phyloP scores from a whole-genome alignment of 257 asterid genomes.

The Prunella vulgaris region DNA sequence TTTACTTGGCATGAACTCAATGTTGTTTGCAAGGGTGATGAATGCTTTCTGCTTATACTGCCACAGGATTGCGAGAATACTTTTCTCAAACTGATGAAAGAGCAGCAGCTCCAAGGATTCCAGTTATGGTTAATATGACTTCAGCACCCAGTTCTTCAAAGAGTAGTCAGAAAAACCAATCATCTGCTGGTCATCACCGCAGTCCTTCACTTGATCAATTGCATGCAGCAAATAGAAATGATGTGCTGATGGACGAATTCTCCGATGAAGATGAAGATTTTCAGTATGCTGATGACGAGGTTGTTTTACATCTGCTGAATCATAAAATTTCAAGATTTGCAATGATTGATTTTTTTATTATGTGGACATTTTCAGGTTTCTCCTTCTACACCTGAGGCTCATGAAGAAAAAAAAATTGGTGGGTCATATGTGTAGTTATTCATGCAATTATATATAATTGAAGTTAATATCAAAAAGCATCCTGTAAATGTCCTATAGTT shows the following conservation, averaged over 20 bases:
- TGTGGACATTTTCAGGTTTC: slow-evolving; percentile 49
- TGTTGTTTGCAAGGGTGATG: slow-evolving; percentile 21
- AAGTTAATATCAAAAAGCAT: neutral
- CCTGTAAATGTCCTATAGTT: no score
- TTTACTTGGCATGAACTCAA: neutral
- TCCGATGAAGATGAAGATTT: slow-evolving; percentile 95
- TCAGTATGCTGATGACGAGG: slow-evolving; percentile 78
- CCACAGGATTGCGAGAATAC: slow-evolving; percentile 84
- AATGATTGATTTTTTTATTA: slow-evolving; percentile 6
- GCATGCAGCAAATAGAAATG: slow-evolving; percentile 56
- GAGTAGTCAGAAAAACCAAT: slow-evolving; percentile 41
- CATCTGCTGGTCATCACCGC: slow-evolving; percentile 47
- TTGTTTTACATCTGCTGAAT: slow-evolving; percentile 20
- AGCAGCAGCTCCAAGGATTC: slow-evolving; percentile 78
- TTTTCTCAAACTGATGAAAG: slow-evolving; percentile 93
- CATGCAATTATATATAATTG: slow-evolving; percentile 10
- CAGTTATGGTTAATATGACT: slow-evolving; percentile 89
- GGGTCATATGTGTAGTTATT: slow-evolving; percentile 14
- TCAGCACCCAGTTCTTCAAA: slow-evolving; percentile 56
- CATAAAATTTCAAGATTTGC: neutral
- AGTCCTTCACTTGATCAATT: slow-evolving; percentile 65
- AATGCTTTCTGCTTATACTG: slow-evolving; percentile 15
- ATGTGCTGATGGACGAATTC: slow-evolving; percentile 62
- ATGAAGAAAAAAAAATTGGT: slow-evolving; percentile 55
- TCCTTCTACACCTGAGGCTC: slow-evolving; percentile 36